Conservation (phyloP, 2,329 filamentous ascomycete genomes). For the Xylariaceae sp. region DNA sequence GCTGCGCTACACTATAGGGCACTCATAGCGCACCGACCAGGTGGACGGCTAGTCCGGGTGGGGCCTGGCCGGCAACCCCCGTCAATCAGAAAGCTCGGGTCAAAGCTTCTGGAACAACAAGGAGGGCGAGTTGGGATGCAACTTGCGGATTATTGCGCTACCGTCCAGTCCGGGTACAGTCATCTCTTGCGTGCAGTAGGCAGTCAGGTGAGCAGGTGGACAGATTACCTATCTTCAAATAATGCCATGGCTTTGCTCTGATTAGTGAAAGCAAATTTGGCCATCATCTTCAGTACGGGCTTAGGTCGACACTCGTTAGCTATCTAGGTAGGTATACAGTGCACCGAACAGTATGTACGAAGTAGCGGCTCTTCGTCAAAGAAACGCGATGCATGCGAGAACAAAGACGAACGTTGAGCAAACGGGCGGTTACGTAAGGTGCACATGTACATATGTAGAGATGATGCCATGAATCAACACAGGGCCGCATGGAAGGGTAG, state of each 20-base stretch:
- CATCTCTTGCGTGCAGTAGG: not conserved
- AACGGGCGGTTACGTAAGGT: not conserved
- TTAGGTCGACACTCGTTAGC: too few species aligned
- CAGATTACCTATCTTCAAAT: not conserved
- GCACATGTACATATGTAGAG: not conserved
- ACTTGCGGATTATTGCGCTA: constrained; percentile 15
- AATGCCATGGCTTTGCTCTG: not conserved
- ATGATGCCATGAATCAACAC: not conserved
- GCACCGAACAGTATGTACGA: too few species aligned
- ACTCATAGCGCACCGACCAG: constrained; percentile 6
- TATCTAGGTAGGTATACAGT: too few species aligned
- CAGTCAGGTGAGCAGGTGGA: not conserved
- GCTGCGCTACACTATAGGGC: not conserved
- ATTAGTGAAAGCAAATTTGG: not conserved
- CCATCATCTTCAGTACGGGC: not conserved
- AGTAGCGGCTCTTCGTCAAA: too few species aligned
- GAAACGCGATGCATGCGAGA: not conserved
- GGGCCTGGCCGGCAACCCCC: constrained; percentile 6
- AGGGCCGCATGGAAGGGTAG: constrained; percentile 1
- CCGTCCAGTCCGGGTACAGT: constrained; percentile 11
- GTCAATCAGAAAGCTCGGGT: constrained; percentile 17
- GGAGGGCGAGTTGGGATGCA: constrained; percentile 9
- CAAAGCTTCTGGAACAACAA: constrained; percentile 26
- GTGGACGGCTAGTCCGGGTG: constrained; percentile 13
- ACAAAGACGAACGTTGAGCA: not conserved